Base-by-base conservation (phyloP, 345 rosid genomes). In the Durio zibethinus region DNA sequence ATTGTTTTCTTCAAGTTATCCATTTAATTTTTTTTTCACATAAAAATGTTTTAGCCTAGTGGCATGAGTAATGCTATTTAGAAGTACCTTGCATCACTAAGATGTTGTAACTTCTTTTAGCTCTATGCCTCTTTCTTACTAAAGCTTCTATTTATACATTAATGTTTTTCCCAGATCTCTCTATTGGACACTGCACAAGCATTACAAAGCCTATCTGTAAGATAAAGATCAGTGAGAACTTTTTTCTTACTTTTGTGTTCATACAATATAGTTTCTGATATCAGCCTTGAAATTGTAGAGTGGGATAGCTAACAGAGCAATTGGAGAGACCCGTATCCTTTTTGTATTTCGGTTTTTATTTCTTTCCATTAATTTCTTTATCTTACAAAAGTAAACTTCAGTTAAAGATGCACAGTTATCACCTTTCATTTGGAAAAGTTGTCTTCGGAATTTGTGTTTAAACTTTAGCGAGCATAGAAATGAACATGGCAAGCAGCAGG, bases 291-390 rank as follows among this genome's bases (percentile, higher is more conserved):
- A 75, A 79, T 62, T 86, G 84, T 91, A 94, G 98, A 80, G 76
- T 33, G 98, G 98, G 68, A 85, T 90, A 82, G 83, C 87, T 66
- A 94, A 91, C 77, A 91, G 97, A 80, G 91, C 95, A 54, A 92
- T 93, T 77, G 98, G 95, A 72, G 98, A 94, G 87, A 93, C 97
- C 68, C 93, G 98, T 90, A 93, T 93, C 95, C 89, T 81, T 83
- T 83, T 62, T 14, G 20, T 38, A 16, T n/a, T 71, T 56, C 29
- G 80, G 62, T 20, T 74, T 61, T 20, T 40, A 63, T 72, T 27
- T 47, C 15, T 57, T 45, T 27, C n/a, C 29, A 2, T 71, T 53
- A 43, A 45, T 45, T 61, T 40, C 50, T 71, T 10, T 70, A 54
- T 31, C 40, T 42, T 4, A 47, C 65, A 59, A 35, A 20, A 31